These are phyloP conservation scores for Trichoderma koningii DNA, from an alignment of 2,329 filamentous ascomycete species.

Conservation along the genomic window DNA sequence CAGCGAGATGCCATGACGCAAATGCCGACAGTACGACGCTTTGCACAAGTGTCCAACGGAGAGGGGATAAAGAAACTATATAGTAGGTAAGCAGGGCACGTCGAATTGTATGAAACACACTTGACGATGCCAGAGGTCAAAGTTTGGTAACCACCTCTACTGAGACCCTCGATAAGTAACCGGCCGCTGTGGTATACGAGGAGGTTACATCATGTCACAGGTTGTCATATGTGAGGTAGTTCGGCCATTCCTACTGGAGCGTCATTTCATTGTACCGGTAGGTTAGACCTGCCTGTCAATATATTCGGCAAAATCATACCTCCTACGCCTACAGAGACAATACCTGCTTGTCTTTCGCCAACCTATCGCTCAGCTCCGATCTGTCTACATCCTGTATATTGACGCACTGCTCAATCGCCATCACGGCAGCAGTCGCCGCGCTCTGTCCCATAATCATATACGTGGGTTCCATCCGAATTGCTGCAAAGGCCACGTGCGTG, in stretches of 20 bases:
- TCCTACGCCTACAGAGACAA: neutral
- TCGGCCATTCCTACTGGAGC: neutral
- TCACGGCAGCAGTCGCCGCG: constrained; percentile 25
- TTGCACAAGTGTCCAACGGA: too few relatives aligned
- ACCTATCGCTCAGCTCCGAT: neutral
- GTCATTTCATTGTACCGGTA: neutral
- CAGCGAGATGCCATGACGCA: neutral
- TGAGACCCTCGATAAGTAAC: too few relatives aligned
- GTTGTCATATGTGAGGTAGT: too few relatives aligned
- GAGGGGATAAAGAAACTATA: too few relatives aligned
- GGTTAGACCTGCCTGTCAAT: neutral
- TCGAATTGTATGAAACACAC: neutral
- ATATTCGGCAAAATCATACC: neutral
- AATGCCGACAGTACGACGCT: too few relatives aligned
- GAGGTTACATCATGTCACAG: too few relatives aligned
- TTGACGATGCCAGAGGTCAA: too few relatives aligned
- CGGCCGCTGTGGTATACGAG: too few relatives aligned
- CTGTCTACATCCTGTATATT: constrained; percentile 26
- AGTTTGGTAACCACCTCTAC: neutral
- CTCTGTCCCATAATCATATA: constrained; percentile 29
- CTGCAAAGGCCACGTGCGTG: constrained; percentile 28
- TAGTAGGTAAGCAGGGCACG: neutral
- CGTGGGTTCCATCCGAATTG: constrained; percentile 29
- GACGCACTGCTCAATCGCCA: constrained; percentile 26
- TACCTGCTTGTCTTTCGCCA: constrained; percentile 11